Evolutionary conservation across 768 basidiomycete species (phyloP), one percentile per base, ranked within the genome.

Genomic region (Rhizopogon vesiculosus): DNA sequence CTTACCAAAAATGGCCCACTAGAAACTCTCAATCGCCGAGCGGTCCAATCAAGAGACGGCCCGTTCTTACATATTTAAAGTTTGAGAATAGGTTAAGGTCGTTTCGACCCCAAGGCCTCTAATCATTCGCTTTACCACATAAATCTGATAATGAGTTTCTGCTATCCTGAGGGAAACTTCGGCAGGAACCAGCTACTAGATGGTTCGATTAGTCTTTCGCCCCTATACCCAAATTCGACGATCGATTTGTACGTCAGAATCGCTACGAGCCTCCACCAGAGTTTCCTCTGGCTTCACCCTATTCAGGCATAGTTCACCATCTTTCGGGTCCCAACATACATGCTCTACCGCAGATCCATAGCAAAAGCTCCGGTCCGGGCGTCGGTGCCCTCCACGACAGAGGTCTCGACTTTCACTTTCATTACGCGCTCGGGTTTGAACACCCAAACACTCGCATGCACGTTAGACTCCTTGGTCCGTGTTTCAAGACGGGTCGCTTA

Each of bases 171-270:
- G 86, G 85, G 86, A 89, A 88, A 87, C 85, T 89, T 87, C 84
- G 85, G 85, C 83, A 84, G 87, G 86, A 89, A 89, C 86, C 86
- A 89, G 87, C 86, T 87, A 89, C 86, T 88, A 87, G 80, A 89
- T 87, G 87, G 87, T 88, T 89, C 86, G 86, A 91, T 90, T 89
- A 87, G 88, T 90, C 89, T 90, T 90, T 90, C 85, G 84, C 87
- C 89, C 88, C 88, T 89, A 90, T 89, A 89, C 87, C 86, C 87
- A 89, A 87, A 86, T 90, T 87, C 78, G 85, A 89, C 87, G 84
- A 90, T 89, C 85, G 87, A 90, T 90, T 90, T 91, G 89, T 89
- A 90, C 85, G 86, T 89, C 89, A 91, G 89, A 89, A 91, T 86
- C 84, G 87, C 89, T 90, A 87, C 85, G 84, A 87, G 85, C 88